These are phyloP conservation scores for Alternaria brassicae DNA, from an alignment of 2,329 filamentous ascomycete species.

Conservation along the genomic window DNA sequence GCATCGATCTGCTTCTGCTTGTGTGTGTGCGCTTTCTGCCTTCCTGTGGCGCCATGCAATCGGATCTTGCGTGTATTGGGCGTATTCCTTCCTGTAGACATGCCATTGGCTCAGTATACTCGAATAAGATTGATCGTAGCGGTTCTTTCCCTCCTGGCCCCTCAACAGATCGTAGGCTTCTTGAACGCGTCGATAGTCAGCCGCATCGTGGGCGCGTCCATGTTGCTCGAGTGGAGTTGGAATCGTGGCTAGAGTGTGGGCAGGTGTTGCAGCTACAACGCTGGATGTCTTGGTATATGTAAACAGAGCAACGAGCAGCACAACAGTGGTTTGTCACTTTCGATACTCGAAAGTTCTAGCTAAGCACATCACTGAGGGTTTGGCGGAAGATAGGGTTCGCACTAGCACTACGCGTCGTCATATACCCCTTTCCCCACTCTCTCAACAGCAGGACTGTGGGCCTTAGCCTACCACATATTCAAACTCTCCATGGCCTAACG, in stretches of 20 bases:
- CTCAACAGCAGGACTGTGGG: neutral
- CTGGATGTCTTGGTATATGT: no score
- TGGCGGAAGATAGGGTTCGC: neutral
- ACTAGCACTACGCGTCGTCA: neutral
- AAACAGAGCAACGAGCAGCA: neutral
- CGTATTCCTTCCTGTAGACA: neutral
- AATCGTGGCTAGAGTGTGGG: neutral
- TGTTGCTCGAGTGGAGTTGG: neutral
- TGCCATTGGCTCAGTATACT: neutral
- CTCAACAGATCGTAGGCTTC: neutral
- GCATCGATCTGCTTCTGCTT: neutral
- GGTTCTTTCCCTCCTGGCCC: neutral
- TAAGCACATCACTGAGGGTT: neutral
- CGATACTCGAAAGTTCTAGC: neutral
- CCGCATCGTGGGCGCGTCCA: neutral
- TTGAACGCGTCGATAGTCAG: neutral
- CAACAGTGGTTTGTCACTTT: neutral
- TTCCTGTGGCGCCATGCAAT: neutral
- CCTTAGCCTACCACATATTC: neutral
- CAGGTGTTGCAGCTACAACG: neutral
- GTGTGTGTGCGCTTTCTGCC: no score
- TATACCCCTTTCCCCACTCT: neutral
- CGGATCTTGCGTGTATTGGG: neutral
- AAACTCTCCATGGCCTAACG: no score
- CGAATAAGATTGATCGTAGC: neutral